Conservation (phyloP, 2,329 filamentous ascomycete genomes). For the Cordyceps sp. region DNA sequence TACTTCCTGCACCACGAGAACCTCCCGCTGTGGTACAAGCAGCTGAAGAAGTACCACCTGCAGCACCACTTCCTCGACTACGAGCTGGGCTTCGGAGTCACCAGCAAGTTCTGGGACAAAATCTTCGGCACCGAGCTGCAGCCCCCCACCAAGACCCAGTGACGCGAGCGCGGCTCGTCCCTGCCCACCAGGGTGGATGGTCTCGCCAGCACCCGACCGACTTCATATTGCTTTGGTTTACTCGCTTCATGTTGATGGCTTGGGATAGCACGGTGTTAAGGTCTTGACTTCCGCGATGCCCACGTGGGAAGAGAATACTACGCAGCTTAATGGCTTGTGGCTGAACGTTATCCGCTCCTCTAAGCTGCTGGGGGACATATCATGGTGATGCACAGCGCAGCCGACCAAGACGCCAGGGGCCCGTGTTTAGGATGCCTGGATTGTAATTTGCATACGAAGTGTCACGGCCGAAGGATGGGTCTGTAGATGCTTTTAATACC, state of each 20-base stretch:
- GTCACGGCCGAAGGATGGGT: no score
- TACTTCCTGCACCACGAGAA: constrained; percentile 97
- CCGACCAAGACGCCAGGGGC: no score
- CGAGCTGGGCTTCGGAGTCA: constrained; percentile 93
- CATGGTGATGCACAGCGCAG: no score
- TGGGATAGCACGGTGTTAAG: constrained; percentile 3
- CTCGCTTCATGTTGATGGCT: constrained; percentile 5
- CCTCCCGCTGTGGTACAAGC: constrained; percentile 76
- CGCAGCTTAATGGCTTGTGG: no score
- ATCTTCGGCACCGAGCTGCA: constrained; percentile 78
- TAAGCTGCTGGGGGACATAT: no score
- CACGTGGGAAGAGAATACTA: neutral
- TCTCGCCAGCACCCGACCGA: no score
- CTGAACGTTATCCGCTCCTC: no score
- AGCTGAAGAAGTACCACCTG: constrained; percentile 93
- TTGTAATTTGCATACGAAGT: no score
- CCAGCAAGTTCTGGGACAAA: constrained; percentile 86
- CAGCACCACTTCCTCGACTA: constrained; percentile 97
- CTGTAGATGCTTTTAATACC: no score
- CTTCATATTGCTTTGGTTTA: neutral
- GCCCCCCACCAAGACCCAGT: constrained; percentile 17
- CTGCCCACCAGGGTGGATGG: no score
- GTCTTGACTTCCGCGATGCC: neutral
- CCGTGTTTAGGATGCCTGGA: no score
- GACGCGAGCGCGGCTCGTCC: constrained; percentile 2